Percentiles rank a stretch among this genome's conserved stretches.
These are phyloP conservation scores for Ascochyta viciae-villosae DNA, from an alignment of 2,329 filamentous ascomycete genomes.

Conservation along the genomic window DNA sequence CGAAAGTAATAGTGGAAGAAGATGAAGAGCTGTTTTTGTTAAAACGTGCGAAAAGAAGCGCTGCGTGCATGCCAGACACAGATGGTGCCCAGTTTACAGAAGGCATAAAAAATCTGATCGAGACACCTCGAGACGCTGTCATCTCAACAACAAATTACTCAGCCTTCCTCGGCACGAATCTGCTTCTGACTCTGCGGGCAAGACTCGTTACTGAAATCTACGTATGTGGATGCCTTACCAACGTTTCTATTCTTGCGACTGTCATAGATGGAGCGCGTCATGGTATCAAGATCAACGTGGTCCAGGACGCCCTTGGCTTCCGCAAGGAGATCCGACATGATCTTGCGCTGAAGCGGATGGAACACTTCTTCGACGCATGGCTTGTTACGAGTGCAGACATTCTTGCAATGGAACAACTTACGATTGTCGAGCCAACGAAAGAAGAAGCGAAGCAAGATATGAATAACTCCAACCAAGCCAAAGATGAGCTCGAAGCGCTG, in stretches of 20 bases:
- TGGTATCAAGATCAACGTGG: conserved; percentile 83
- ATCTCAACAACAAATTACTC: conserved; percentile 83
- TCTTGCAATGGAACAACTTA: conserved; percentile 49
- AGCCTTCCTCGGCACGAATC: conserved; percentile 76
- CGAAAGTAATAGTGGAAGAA: conserved; percentile 44
- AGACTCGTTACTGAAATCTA: conserved; percentile 88
- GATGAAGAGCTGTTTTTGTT: conserved; percentile 57
- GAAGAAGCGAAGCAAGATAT: neutral
- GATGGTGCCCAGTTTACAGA: conserved; percentile 60
- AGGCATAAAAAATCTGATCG: conserved; percentile 58
- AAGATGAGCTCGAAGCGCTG: conserved; percentile 32
- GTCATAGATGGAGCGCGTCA: conserved; percentile 88
- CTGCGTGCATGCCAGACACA: conserved; percentile 53
- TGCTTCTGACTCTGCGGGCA: conserved; percentile 81
- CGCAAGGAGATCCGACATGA: conserved; percentile 73
- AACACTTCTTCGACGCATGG: conserved; percentile 76
- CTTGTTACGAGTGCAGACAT: conserved; percentile 67
- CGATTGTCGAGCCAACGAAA: conserved; percentile 15
- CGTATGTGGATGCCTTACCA: conserved; percentile 85
- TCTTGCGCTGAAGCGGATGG: conserved; percentile 73
- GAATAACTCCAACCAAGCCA: neutral
- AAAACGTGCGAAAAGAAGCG: conserved; percentile 45
- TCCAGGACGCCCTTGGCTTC: conserved; percentile 89
- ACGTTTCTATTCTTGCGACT: conserved; percentile 89
- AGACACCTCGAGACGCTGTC: conserved; percentile 59